phyloP scores from a whole-genome alignment of 2,329 filamentous ascomycete species.

The Bipolaris oryzae region DNA sequence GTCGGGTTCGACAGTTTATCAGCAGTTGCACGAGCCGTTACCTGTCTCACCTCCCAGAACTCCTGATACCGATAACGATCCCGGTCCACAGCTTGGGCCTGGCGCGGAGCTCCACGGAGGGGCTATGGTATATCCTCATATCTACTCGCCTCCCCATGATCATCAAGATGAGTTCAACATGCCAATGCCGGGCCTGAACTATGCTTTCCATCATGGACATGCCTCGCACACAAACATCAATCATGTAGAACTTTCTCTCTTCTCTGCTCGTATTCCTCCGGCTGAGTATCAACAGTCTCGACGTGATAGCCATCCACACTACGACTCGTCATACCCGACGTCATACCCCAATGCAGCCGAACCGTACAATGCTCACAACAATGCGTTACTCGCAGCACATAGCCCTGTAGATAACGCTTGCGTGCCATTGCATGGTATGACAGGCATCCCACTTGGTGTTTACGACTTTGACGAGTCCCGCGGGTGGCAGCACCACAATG shows the following conservation, averaged over 20 bases:
- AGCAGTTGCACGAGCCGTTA: conserved; percentile 2
- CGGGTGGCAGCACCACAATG: neutral
- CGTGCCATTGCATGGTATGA: neutral
- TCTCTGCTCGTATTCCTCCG: neutral
- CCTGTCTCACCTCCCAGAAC: conserved; percentile 10
- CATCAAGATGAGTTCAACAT: neutral
- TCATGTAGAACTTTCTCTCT: neutral
- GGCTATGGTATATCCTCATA: neutral
- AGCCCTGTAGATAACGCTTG: neutral
- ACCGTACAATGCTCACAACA: neutral
- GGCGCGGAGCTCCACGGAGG: neutral
- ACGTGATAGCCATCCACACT: neutral
- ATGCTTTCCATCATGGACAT: neutral
- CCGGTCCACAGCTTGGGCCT: neutral
- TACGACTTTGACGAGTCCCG: neutral
- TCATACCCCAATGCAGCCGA: neutral
- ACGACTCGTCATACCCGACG: neutral
- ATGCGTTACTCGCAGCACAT: neutral
- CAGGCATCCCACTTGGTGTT: neutral
- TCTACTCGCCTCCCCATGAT: neutral
- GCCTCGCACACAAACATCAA: neutral
- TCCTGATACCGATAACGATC: neutral
- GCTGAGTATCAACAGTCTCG: no score
- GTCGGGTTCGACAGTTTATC: neutral
- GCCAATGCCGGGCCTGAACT: no score